phyloP scores from a whole-genome alignment of 345 rosid species.

The Brassica nigra region DNA sequence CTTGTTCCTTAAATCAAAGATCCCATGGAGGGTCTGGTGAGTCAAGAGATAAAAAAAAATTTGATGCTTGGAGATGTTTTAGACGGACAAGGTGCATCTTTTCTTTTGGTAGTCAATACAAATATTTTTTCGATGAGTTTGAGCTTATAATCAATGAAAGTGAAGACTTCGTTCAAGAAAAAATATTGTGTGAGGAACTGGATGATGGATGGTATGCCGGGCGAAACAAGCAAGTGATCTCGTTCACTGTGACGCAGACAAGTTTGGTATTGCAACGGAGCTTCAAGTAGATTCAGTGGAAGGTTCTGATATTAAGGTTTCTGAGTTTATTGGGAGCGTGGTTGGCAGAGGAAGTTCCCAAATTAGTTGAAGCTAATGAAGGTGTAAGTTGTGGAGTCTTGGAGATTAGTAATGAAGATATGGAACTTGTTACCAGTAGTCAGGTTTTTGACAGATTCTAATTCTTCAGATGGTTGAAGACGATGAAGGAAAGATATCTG shows the following conservation, averaged over 20 bases:
- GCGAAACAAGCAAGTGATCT: constrained; percentile 31
- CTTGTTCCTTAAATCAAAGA: not conserved
- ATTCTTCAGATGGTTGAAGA: too few species aligned
- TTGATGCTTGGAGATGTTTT: constrained; percentile 22
- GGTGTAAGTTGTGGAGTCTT: constrained; percentile 32
- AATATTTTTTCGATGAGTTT: constrained; percentile 51
- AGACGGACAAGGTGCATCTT: constrained; percentile 37
- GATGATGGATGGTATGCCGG: constrained; percentile 24
- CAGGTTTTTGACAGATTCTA: constrained; percentile 8
- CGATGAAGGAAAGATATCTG: constrained; percentile 61
- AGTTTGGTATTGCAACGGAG: constrained; percentile 20
- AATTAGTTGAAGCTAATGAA: constrained; percentile 4
- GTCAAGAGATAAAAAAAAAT: not conserved
- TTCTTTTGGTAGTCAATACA: constrained; percentile 30
- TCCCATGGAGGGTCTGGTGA: constrained; percentile 20
- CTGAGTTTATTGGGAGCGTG: not conserved
- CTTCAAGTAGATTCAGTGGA: constrained; percentile 33
- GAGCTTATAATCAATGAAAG: constrained; percentile 49
- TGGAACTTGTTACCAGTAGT: constrained; percentile 25
- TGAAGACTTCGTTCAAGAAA: constrained; percentile 34
- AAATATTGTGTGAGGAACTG: constrained; percentile 17
- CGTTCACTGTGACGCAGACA: constrained; percentile 30
- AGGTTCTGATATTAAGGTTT: constrained; percentile 16
- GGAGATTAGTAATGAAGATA: constrained; percentile 38
- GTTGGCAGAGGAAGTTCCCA: constrained; percentile 24